phyloP scores from a whole-genome alignment of 257 asterid species.

The Perilla frutescens region DNA sequence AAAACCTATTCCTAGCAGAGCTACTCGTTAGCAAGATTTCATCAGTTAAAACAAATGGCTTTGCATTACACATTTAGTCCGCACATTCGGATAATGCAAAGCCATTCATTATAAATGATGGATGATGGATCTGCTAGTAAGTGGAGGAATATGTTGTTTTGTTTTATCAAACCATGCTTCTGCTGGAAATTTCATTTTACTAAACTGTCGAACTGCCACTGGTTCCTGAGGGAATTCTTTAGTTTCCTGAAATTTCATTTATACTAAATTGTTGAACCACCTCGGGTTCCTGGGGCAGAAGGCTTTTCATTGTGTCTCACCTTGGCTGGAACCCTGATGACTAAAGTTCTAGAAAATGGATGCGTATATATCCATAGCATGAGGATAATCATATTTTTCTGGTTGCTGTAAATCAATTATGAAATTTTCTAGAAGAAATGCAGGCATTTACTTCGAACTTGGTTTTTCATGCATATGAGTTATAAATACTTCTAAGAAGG shows the following conservation, averaged over 20 bases:
- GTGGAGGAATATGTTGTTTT: no score
- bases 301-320: background rate
- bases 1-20: no score
- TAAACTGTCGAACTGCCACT: no score
- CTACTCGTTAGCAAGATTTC: constrained; percentile 11
- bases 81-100: no score
- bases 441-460: background rate
- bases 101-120: no score
- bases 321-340: background rate
- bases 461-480: constrained; percentile 7
- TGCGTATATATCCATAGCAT: no score
- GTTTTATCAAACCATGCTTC: no score
- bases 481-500: background rate
- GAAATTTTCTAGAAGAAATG: constrained; percentile 12
- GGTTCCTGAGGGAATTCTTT: background rate
- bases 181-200: no score
- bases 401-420: background rate
- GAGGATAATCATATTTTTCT: background rate
- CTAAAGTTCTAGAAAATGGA: background rate
- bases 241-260: background rate
- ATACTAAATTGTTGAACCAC: background rate
- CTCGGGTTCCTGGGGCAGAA: background rate
- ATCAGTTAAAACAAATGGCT: background rate
- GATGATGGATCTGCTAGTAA: no score
- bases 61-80: background rate